Conservation (phyloP, 1,139 yeast species). For the Meyerozyma elateridarum region DNA sequence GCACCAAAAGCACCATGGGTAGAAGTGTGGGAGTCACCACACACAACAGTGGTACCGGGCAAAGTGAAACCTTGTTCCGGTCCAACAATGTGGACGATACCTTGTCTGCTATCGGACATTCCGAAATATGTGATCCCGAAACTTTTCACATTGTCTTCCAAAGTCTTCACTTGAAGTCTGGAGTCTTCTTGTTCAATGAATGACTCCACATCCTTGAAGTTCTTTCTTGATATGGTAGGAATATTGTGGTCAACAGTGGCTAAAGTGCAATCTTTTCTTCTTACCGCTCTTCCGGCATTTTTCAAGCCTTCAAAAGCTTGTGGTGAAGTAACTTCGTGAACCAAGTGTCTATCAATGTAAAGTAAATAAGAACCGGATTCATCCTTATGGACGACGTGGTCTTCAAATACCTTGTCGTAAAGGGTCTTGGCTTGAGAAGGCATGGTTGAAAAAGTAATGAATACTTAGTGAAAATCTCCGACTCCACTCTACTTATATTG, state of each 20-base stretch:
- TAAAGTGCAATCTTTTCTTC: conserved; percentile 91
- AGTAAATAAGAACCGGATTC: conserved; percentile 81
- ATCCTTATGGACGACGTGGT: conserved; percentile 86
- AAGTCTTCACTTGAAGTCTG: conserved; percentile 83
- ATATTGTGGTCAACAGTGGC: conserved; percentile 98
- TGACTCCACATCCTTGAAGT: conserved; percentile 68
- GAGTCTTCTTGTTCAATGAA: conserved; percentile 91
- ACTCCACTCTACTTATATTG: too few species aligned
- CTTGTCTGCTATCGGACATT: conserved; percentile 90
- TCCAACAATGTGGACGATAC: conserved; percentile 96
- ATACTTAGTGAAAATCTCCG: too few species aligned
- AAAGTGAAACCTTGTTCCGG: conserved; percentile 98
- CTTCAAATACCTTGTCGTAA: conserved; percentile 93
- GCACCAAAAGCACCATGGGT: conserved; percentile 99
- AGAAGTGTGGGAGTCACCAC: conserved; percentile 98
- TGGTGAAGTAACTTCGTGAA: conserved; percentile 97
- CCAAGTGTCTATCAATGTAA: conserved; percentile 93
- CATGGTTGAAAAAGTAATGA: conserved; percentile 9
- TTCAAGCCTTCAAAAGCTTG: conserved; percentile 96
- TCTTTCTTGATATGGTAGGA: conserved; percentile 80
- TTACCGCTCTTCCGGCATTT: conserved; percentile 80
- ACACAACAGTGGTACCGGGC: conserved; percentile 97
- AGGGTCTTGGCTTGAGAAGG: conserved; percentile 49
- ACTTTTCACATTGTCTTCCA: conserved; percentile 87
- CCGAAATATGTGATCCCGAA: conserved; percentile 91